phyloP scores from a whole-genome alignment of 345 rosid species.

The Gossypium longicalyx region DNA sequence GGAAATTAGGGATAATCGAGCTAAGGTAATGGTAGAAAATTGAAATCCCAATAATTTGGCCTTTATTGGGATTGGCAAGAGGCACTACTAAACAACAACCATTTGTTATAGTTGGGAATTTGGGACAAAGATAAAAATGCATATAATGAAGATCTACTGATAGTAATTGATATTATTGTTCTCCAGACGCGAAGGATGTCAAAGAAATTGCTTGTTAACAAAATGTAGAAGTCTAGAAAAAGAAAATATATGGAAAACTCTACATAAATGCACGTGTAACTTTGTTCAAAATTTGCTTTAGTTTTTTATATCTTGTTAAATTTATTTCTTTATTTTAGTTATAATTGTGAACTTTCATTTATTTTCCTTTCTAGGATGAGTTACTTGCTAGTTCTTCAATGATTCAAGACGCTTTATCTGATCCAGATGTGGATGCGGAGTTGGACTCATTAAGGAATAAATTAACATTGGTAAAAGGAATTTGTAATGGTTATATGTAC shows the following conservation, averaged over 20 bases:
- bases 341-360: not conserved
- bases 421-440: conserved; percentile 52
- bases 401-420: conserved; percentile 35
- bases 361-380: conserved; percentile 31
- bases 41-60: not conserved
- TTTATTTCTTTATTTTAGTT: conserved; percentile 2
- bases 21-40: not conserved
- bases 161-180: not conserved
- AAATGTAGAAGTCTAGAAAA: not conserved
- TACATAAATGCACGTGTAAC: not conserved
- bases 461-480: conserved; percentile 53
- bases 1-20: not conserved
- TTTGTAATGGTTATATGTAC: not conserved
- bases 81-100: not conserved
- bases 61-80: not conserved
- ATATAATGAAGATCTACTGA: not conserved
- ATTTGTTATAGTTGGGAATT: not conserved
- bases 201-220: not conserved
- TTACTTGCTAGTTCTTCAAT: conserved; percentile 27
- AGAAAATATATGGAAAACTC: not conserved
- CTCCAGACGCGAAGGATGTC: not conserved
- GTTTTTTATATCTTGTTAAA: not conserved
- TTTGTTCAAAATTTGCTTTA: not conserved
- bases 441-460: conserved; percentile 60
- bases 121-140: not conserved